Evolutionary conservation across 305 asterid species (phyloP).

Genomic region (Solanum hybrid): DNA sequence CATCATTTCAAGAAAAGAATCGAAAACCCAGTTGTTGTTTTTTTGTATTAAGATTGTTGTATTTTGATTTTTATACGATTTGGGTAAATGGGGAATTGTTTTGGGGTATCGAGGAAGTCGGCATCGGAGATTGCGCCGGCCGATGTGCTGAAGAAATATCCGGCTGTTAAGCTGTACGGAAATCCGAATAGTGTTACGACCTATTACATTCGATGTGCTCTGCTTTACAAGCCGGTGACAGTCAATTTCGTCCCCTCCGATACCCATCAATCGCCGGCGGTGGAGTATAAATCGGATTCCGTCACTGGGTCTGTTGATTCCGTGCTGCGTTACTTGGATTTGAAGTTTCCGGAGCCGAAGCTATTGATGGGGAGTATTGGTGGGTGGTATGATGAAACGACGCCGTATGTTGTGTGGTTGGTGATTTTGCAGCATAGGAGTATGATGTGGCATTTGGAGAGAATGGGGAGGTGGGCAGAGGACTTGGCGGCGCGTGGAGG

Average conservation of each 20-base stretch:
- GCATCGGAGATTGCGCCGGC: slow-evolving; percentile 80
- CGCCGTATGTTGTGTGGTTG: slow-evolving; percentile 85
- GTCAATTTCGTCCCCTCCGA: slow-evolving; percentile 53
- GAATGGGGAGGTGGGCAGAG: slow-evolving; percentile 86
- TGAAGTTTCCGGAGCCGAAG: slow-evolving; percentile 81
- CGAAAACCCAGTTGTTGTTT: background rate
- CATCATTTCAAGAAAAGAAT: background rate
- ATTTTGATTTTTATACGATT: slow-evolving; percentile 4
- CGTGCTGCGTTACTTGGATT: slow-evolving; percentile 52
- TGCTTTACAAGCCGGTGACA: slow-evolving; percentile 65
- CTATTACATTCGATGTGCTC: slow-evolving; percentile 67
- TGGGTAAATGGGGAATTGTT: slow-evolving; percentile 60
- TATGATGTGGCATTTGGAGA: slow-evolving; percentile 77
- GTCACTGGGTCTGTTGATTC: slow-evolving; percentile 70
- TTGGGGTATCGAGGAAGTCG: slow-evolving; percentile 37
- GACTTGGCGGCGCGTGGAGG: slow-evolving; percentile 88
- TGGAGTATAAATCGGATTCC: slow-evolving; percentile 50
- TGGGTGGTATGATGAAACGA: slow-evolving; percentile 74
- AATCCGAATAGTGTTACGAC: slow-evolving; percentile 49
- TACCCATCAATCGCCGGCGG: slow-evolving; percentile 44
- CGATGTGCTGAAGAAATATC: slow-evolving; percentile 34
- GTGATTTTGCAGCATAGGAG: slow-evolving; percentile 81
- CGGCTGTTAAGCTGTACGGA: slow-evolving; percentile 67
- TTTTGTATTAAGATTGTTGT: background rate
- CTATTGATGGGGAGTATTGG: slow-evolving; percentile 8